Percentiles rank a stretch among this genome's conserved stretches.
Conservation (phyloP, 176 grass and related monocot genomes). For the Guadua angustifolia region DNA sequence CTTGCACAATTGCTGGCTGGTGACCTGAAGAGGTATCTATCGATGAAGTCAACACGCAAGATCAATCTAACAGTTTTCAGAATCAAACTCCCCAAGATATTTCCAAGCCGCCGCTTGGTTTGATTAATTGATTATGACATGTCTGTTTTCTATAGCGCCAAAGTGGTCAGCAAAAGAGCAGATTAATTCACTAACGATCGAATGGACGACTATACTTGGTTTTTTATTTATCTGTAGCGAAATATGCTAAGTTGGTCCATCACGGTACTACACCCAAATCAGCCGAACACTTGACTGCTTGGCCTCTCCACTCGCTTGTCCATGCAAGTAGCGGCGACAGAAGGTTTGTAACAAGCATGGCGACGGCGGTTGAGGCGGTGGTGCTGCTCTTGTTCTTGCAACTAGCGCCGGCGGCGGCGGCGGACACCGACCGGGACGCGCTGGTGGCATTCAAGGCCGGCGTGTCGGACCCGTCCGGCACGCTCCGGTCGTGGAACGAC, state of each 20-base stretch:
- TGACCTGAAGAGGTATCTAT: background rate
- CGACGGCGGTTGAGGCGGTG: background rate
- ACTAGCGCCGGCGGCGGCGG: background rate
- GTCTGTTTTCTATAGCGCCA: background rate
- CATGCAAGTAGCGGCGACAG: background rate
- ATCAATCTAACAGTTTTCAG: background rate
- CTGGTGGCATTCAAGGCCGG: conserved; percentile 37
- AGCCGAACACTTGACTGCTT: background rate
- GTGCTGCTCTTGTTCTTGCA: background rate
- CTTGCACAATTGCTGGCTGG: background rate
- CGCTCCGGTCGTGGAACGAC: conserved; percentile 14
- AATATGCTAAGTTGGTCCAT: too few relatives aligned
- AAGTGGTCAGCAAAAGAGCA: too few relatives aligned
- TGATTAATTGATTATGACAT: background rate
- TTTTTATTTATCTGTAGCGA: too few relatives aligned
- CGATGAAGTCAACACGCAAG: background rate
- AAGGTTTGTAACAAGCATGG: background rate
- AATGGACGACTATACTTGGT: too few relatives aligned
- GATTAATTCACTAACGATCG: too few relatives aligned
- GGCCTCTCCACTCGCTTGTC: background rate
- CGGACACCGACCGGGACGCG: conserved; percentile 7
- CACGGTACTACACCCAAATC: background rate
- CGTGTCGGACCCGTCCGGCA: background rate
- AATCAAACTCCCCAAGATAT: background rate
- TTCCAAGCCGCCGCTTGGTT: background rate